These are phyloP conservation scores for Posidonia australis DNA, from an alignment of 106 monocot species.

Conservation along the genomic window DNA sequence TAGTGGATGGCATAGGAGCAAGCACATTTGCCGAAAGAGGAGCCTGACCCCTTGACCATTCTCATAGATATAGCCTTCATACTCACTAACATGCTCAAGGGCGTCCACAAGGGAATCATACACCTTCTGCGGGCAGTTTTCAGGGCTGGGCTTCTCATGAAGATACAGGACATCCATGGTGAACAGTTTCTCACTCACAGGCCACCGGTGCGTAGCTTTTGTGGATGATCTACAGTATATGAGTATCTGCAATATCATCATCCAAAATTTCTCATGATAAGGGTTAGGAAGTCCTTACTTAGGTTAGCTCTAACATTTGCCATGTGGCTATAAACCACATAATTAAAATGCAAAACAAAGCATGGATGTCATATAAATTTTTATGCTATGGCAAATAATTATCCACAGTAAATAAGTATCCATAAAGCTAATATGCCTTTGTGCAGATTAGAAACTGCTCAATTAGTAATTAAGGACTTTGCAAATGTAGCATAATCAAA, in stretches of 20 bases:
- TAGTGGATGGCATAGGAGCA: constrained; percentile 65
- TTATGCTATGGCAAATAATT: too few species aligned
- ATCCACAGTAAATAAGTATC: too few species aligned
- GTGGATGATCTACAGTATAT: constrained; percentile 80
- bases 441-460: too few species aligned
- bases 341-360: too few species aligned
- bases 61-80: constrained; percentile 90
- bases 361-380: too few species aligned
- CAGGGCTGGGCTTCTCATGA: constrained; percentile 80
- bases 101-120: constrained; percentile 71
- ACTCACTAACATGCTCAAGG: constrained; percentile 67
- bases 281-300: too few species aligned
- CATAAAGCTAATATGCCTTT: too few species aligned
- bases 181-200: constrained; percentile 58
- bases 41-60: constrained; percentile 50
- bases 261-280: too few species aligned
- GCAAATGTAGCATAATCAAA: too few species aligned
- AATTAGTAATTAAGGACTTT: too few species aligned
- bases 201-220: constrained; percentile 57
- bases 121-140: constrained; percentile 89
- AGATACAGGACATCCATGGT: constrained; percentile 81
- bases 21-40: constrained; percentile 47
- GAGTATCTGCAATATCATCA: constrained; percentile 45
- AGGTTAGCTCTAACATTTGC: too few species aligned
- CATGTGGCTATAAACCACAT: too few species aligned